A percentile compares a stretch with the other conserved stretches of the same genome.
Evolutionary conservation across 345 rosid genomes (phyloP).

Genomic region (Dovyalis caffra): DNA sequence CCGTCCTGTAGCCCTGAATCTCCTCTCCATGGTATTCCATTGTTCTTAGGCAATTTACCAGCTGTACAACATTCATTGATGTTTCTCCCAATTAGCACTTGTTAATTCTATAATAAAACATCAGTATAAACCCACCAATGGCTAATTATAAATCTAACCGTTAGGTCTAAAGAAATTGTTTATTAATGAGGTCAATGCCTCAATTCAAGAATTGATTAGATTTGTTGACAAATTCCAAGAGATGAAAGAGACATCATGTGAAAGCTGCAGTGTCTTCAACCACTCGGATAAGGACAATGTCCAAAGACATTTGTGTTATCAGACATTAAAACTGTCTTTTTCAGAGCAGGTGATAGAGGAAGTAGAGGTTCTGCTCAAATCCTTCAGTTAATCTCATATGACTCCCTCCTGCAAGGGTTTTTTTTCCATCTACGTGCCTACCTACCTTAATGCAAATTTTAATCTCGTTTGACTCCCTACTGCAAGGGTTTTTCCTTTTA

Average conservation of each 20-base stretch:
- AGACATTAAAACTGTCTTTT: too few species aligned
- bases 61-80: slow-evolving; percentile 40
- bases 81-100: neutral
- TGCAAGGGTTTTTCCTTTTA: too few species aligned
- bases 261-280: neutral
- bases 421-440: too few species aligned
- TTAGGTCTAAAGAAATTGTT: neutral
- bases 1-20: slow-evolving; percentile 74
- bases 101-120: neutral
- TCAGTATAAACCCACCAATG: neutral
- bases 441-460: too few species aligned
- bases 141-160: neutral
- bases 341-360: too few species aligned
- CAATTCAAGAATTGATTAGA: too few species aligned
- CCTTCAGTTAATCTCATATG: too few species aligned
- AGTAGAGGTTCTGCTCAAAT: too few species aligned
- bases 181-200: neutral
- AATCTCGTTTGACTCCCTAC: too few species aligned
- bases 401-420: too few species aligned
- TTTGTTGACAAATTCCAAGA: neutral
- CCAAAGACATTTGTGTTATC: too few species aligned
- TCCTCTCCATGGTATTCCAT: slow-evolving; percentile 71
- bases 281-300: neutral
- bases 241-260: too few species aligned
- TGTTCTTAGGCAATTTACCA: slow-evolving; percentile 65